A percentile compares a stretch with the other conserved stretches of the same genome.
These are phyloP conservation scores for Aureobasidium sp. DNA, from an alignment of 2,329 filamentous ascomycete species.

Conservation along the genomic window DNA sequence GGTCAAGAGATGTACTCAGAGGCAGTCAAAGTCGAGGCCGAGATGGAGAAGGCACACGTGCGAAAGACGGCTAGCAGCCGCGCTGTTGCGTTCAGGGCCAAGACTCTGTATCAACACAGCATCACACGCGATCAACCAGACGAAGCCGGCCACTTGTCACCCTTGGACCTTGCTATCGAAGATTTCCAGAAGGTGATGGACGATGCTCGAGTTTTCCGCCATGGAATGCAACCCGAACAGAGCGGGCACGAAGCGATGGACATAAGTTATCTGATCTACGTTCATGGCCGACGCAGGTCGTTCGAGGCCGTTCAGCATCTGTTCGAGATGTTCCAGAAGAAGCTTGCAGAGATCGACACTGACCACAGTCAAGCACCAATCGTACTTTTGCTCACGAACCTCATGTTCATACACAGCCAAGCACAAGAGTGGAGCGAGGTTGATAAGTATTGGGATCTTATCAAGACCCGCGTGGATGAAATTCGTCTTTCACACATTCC, in stretches of 20 bases:
- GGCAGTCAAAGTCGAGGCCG: slow-evolving; percentile 41
- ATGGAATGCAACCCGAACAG: neutral
- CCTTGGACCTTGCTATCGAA: slow-evolving; percentile 30
- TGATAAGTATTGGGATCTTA: slow-evolving; percentile 56
- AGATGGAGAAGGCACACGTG: slow-evolving; percentile 34
- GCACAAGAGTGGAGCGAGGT: slow-evolving; percentile 53
- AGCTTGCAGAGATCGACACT: slow-evolving; percentile 29
- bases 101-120: slow-evolving; percentile 23
- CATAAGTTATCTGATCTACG: slow-evolving; percentile 43
- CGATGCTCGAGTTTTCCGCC: neutral
- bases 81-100: slow-evolving; percentile 32
- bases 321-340: slow-evolving; percentile 42
- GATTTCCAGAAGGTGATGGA: slow-evolving; percentile 17
- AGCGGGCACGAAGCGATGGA: neutral
- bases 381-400: slow-evolving; percentile 48
- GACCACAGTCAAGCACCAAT: slow-evolving; percentile 33
- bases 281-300: slow-evolving; percentile 41
- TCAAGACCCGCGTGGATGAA: slow-evolving; percentile 45
- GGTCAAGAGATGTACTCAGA: slow-evolving; percentile 34
- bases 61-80: slow-evolving; percentile 34
- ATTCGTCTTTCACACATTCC: slow-evolving; percentile 1
- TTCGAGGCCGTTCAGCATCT: slow-evolving; percentile 45
- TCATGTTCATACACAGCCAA: slow-evolving; percentile 59
- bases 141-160: neutral
- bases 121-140: neutral